phyloP scores from a whole-genome alignment of 345 rosid genomes.

The Eucalyptus regnans region DNA sequence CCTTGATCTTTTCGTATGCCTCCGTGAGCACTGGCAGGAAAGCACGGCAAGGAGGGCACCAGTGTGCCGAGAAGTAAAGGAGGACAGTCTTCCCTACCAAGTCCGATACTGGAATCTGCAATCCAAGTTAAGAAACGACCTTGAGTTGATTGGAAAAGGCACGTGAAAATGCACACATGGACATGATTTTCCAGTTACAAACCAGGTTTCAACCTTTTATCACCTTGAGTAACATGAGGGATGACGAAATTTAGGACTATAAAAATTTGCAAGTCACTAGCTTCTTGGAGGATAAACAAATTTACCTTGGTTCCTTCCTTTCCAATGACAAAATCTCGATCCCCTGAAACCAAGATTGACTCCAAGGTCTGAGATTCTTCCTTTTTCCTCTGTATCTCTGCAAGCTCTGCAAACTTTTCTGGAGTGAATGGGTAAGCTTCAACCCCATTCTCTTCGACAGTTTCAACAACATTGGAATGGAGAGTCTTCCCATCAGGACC shows the following conservation, averaged over 20 bases:
- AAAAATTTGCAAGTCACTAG: not conserved
- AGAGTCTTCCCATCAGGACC: slow-evolving; percentile 6
- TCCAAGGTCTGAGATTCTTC: slow-evolving; percentile 7
- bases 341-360: slow-evolving; percentile 4
- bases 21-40: too few relatives aligned
- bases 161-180: not conserved
- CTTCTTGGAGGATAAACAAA: not conserved
- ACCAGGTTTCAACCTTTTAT: not conserved
- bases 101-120: too few relatives aligned
- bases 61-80: too few relatives aligned
- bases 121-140: too few relatives aligned
- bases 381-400: slow-evolving; percentile 6
- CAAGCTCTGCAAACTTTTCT: slow-evolving; percentile 5
- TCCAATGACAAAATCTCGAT: slow-evolving; percentile 8
- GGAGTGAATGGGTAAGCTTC: slow-evolving; percentile 8
- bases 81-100: too few relatives aligned
- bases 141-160: not conserved
- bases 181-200: not conserved
- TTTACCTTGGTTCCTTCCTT: slow-evolving; percentile 4
- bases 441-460: slow-evolving; percentile 3
- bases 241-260: not conserved
- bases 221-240: not conserved
- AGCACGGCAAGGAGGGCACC: too few relatives aligned
- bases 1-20: too few relatives aligned
- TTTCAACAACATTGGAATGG: not conserved